Evolutionary conservation across 1,284 basidiomycete species (phyloP), one percentile per base, ranked within the genome.

Genomic region (Malassezia cuniculi): DNA sequence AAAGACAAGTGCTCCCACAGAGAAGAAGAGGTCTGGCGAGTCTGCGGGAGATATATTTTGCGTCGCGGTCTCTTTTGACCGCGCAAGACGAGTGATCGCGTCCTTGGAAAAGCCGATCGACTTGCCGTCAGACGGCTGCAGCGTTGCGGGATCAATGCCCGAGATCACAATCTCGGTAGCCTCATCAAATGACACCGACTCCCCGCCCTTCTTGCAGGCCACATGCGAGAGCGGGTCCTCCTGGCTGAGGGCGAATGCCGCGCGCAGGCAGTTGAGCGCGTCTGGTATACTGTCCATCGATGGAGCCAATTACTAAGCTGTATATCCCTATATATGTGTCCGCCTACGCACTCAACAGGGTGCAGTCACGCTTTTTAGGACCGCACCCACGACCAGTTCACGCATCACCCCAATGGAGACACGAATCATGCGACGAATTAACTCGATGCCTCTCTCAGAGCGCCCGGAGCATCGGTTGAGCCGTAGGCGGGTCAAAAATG

Each of bases 1-100:
- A 35, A 66, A 60, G 14, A 64, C 36, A 26, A 66, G 47, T 3
- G 57, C 55, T 29, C 52, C 51, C 14, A 62, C 43, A 12, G 54
- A 39, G 30, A 62, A 41, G 42, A 60, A 64, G 31, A 47, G 43
- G 1, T 43, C 28, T 3, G 57, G 55, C 3, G 39, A 33, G 16
- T 41, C 45, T 5, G 48, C 51, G 12, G 38, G 27, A 3, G 46
- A 50, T 9, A 36, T 21, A 24, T 30, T 38, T 28, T 30, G 38
- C 10, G 42, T 12, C 3, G 47, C 39, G 26, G 52, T 31, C 28
- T 44, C 43, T 20, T 52, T 45, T n/a, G 48, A 42, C 8, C 49
- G 41, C 14, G 54, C 42, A 1, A 59, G 35, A 7, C 56, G 47
- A 9, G 54, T 52, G 8, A 41, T 28, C 1, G 33, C 15, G 14